These are phyloP conservation scores for Fomitopsis serialis DNA, from an alignment of 768 basidiomycete genomes.

Conservation along the genomic window DNA sequence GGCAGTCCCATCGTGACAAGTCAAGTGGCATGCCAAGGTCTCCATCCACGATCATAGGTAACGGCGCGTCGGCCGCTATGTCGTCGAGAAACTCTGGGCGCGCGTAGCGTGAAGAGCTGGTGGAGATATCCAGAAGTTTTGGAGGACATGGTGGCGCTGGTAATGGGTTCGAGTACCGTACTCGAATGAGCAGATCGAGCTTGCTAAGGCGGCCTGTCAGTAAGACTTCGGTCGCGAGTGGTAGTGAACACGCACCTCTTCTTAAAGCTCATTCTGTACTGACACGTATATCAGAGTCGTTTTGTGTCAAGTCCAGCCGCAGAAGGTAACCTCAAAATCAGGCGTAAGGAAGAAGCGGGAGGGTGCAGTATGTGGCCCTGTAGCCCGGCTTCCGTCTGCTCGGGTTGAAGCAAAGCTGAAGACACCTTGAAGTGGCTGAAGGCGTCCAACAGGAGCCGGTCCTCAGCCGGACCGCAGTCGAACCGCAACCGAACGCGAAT, in stretches of 20 bases:
- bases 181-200: slow-evolving; percentile 87
- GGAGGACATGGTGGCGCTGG: slow-evolving; percentile 97
- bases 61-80: slow-evolving; percentile 71
- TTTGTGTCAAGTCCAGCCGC: too few relatives aligned
- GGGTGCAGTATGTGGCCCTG: too few relatives aligned
- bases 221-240: too few relatives aligned
- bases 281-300: too few relatives aligned
- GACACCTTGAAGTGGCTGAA: background rate
- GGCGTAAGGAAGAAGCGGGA: too few relatives aligned
- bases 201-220: slow-evolving; percentile 40
- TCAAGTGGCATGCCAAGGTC: slow-evolving; percentile 97
- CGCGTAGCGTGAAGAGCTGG: slow-evolving; percentile 83
- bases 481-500: background rate
- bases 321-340: too few relatives aligned
- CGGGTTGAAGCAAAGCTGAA: background rate
- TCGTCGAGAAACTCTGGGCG: slow-evolving; percentile 79
- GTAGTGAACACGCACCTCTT: slow-evolving; percentile 37
- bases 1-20: slow-evolving; percentile 71
- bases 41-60: slow-evolving; percentile 96
- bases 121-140: slow-evolving; percentile 89
- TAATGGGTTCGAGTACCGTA: slow-evolving; percentile 90
- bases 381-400: too few relatives aligned
- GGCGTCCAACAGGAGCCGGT: too few relatives aligned
- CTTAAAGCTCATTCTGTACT: slow-evolving; percentile 43
- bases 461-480: background rate